These are phyloP conservation scores for Phytophthora litchii DNA, from an alignment of 352 stramenopile genomes.

Conservation along the genomic window DNA sequence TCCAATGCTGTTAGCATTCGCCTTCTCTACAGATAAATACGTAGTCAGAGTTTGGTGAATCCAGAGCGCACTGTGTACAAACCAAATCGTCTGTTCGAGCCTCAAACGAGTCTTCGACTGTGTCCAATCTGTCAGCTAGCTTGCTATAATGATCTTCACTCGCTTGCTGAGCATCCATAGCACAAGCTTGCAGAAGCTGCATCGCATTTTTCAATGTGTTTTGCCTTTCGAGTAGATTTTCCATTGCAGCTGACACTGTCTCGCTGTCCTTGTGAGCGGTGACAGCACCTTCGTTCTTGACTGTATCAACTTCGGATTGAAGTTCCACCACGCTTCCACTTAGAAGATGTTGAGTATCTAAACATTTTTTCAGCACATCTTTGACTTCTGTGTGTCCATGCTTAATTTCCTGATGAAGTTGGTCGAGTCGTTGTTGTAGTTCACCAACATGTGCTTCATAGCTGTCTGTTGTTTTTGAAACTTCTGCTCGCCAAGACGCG, in stretches of 20 bases:
- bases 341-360: conserved; percentile 67
- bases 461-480: conserved; percentile 6
- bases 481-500: conserved; percentile 26
- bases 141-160: conserved; percentile 35
- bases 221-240: conserved; percentile 59
- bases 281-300: conserved; percentile 18
- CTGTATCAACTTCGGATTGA: conserved; percentile 56
- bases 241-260: conserved; percentile 31
- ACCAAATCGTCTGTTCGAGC: conserved; percentile 61
- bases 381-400: conserved; percentile 50
- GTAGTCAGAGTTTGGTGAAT: conserved; percentile 1
- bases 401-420: conserved; percentile 21
- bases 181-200: conserved; percentile 48
- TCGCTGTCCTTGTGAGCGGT: conserved; percentile 7
- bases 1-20: conserved; percentile 31
- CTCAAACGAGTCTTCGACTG: conserved; percentile 52
- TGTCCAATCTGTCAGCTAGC: conserved; percentile 42
- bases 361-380: conserved; percentile 51
- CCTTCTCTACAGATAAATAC: conserved; percentile 18
- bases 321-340: conserved; percentile 62
- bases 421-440: conserved; percentile 28
- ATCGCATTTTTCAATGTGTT: conserved; percentile 52
- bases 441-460: conserved; percentile 17
- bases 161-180: conserved; percentile 45
- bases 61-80: neutral